Conservation (phyloP, 208 protist species). For the Crithidia sp. region DNA sequence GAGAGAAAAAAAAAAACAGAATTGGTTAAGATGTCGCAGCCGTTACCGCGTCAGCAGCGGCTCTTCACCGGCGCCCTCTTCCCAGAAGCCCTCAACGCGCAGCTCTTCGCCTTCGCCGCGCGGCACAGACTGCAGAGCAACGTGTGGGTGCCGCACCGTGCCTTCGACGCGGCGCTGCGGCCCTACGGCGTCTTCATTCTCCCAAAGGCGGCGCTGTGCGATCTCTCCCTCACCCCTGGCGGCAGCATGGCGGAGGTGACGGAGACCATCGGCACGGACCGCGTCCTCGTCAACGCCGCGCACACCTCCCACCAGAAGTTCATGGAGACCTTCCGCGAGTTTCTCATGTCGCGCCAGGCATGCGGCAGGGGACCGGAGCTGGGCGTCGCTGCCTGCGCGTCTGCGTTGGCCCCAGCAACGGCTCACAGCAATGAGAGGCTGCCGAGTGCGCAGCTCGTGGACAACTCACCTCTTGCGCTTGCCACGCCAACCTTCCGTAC, state of each 20-base stretch:
- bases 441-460: no score
- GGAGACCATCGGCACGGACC: conserved; percentile 40
- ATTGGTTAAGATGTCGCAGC: not conserved
- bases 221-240: conserved; percentile 46
- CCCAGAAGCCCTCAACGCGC: conserved; percentile 61
- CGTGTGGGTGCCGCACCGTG: conserved; percentile 71
- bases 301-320: conserved; percentile 68
- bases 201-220: conserved; percentile 69
- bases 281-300: conserved; percentile 70
- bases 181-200: conserved; percentile 52
- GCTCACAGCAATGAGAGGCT: no score
- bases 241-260: conserved; percentile 22
- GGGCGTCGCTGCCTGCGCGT: no score
- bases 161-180: conserved; percentile 41
- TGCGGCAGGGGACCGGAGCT: no score
- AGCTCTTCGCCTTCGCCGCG: conserved; percentile 56
- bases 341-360: conserved; percentile 28
- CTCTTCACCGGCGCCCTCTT: conserved; percentile 83
- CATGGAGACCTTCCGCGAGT: conserved; percentile 63
- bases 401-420: no score
- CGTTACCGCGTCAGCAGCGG: conserved; percentile 40
- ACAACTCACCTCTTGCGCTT: no score
- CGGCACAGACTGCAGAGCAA: conserved; percentile 61
- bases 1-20: not conserved
- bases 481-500: no score